These are phyloP conservation scores for Teunomyces funiuensis DNA, from an alignment of 805 yeast species.

Conservation along the genomic window DNA sequence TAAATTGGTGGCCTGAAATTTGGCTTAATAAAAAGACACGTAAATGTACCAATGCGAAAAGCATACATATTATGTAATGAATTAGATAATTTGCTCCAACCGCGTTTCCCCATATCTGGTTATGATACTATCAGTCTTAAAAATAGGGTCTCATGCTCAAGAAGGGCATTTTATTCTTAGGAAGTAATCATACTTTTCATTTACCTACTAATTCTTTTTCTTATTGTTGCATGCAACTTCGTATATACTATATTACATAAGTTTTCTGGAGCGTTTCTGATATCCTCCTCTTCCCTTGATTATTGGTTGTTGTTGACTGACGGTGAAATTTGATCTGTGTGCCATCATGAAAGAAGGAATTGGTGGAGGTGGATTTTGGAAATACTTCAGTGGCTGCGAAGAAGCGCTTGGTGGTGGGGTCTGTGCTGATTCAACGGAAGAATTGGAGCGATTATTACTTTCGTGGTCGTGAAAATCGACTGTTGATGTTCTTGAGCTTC, in stretches of 20 bases:
- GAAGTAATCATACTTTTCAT: too few relatives aligned
- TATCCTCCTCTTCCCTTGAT: slow-evolving; percentile 46
- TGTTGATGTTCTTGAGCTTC: slow-evolving; percentile 3
- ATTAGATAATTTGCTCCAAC: too few relatives aligned
- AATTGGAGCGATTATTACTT: slow-evolving; percentile 9
- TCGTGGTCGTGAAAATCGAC: neutral
- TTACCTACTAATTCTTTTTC: too few relatives aligned
- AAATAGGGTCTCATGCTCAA: too few relatives aligned
- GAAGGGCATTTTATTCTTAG: too few relatives aligned
- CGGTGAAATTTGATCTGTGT: neutral
- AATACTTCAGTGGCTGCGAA: neutral
- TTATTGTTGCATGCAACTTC: too few relatives aligned
- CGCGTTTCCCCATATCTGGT: too few relatives aligned
- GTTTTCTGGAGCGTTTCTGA: slow-evolving; percentile 41
- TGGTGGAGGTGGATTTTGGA: neutral
- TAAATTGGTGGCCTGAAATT: neutral
- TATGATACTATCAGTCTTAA: too few relatives aligned
- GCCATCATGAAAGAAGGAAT: neutral
- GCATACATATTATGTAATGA: neutral
- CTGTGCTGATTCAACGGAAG: slow-evolving; percentile 10
- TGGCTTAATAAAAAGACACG: slow-evolving; percentile 1
- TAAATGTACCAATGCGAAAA: neutral
- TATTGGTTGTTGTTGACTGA: slow-evolving; percentile 21
- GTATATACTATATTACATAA: too few relatives aligned
- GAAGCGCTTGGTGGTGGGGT: slow-evolving; percentile 7